phyloP scores from a whole-genome alignment of 75 land plant genomes.

The Picea sitchensis region DNA sequence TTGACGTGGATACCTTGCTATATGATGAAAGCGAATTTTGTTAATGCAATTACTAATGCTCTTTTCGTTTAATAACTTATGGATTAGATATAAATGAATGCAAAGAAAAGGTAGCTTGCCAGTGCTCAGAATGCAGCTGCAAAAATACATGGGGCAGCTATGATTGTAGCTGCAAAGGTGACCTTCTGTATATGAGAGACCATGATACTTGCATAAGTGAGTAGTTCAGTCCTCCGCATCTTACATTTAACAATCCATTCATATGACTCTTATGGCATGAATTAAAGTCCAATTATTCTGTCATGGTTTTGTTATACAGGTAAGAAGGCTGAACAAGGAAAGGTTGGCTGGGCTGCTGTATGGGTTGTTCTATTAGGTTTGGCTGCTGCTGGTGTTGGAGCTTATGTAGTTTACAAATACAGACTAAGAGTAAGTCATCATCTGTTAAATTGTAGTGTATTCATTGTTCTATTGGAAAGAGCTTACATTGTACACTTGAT shows the following conservation, averaged over 20 bases:
- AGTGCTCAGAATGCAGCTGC: constrained; percentile 90
- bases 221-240: constrained; percentile 11
- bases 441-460: neutral
- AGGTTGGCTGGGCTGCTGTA: constrained; percentile 60
- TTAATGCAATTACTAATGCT: neutral
- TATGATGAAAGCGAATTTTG: neutral
- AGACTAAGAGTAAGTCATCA: constrained; percentile 68
- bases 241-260: too few species aligned
- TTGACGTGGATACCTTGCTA: neutral
- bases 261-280: neutral
- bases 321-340: constrained; percentile 40
- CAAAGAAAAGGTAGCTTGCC: constrained; percentile 69
- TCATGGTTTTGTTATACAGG: constrained; percentile 36
- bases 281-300: neutral
- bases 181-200: constrained; percentile 76
- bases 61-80: neutral
- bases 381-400: constrained; percentile 55
- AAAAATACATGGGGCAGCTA: constrained; percentile 97
- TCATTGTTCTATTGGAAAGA: neutral
- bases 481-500: neutral
- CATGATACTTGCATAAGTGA: constrained; percentile 89
- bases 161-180: constrained; percentile 78
- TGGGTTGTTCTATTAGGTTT: constrained; percentile 61
- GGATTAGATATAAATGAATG: constrained; percentile 86
- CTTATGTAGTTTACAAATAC: constrained; percentile 88